phyloP scores from a whole-genome alignment of 805 yeast genomes.

The Candida alai region DNA sequence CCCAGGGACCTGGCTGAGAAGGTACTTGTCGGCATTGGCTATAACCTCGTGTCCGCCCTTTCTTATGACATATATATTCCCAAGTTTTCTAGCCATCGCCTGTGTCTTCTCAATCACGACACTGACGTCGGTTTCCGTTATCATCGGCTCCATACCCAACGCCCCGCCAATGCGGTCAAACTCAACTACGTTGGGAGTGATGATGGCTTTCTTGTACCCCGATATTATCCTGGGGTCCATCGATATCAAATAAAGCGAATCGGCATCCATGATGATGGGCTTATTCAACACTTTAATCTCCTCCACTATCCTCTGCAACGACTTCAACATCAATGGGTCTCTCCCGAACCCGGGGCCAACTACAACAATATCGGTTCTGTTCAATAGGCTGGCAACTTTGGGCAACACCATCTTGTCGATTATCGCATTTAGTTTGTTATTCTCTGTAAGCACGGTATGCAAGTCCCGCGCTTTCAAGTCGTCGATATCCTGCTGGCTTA shows the following conservation, averaged over 20 bases:
- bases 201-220: constrained; percentile 56
- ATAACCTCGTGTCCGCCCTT: constrained; percentile 73
- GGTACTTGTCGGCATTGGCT: constrained; percentile 41
- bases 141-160: constrained; percentile 30
- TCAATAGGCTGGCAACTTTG: constrained; percentile 51
- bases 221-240: constrained; percentile 50
- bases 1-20: constrained; percentile 52
- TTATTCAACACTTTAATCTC: constrained; percentile 52
- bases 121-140: constrained; percentile 14
- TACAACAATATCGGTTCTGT: constrained; percentile 74
- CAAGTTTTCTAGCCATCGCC: constrained; percentile 46
- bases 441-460: constrained; percentile 20
- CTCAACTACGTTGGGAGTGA: constrained; percentile 91
- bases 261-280: constrained; percentile 89
- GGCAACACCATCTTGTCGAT: constrained; percentile 48
- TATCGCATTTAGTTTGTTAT: constrained; percentile 24
- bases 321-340: constrained; percentile 60
- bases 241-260: constrained; percentile 69
- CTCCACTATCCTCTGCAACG: constrained; percentile 54
- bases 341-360: constrained; percentile 96
- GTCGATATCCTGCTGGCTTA: constrained; percentile 14
- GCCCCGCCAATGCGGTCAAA: constrained; percentile 64
- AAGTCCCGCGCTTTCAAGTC: constrained; percentile 14
- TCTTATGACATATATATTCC: constrained; percentile 59
- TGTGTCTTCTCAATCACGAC: constrained; percentile 29